A percentile compares a stretch with the other conserved stretches of the same genome.
Conservation (phyloP, 768 basidiomycete genomes). For the Serendipita vermifera region DNA sequence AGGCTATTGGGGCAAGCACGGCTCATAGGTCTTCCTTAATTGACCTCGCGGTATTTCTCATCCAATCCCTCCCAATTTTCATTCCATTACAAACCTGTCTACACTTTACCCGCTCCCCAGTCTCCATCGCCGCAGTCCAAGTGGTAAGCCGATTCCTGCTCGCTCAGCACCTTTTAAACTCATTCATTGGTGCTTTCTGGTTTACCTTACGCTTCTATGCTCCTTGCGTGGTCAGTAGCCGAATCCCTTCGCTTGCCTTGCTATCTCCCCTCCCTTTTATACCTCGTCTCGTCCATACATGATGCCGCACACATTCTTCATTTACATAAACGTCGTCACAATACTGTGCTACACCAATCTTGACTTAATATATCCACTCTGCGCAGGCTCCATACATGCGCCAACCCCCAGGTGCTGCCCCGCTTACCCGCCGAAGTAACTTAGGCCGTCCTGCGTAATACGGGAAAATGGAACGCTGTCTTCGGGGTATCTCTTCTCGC, state of each 20-base stretch:
- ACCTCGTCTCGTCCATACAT: conserved; percentile 28
- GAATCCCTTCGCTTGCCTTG: conserved; percentile 86
- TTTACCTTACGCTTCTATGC: conserved; percentile 82
- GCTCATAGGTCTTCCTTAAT: conserved; percentile 39
- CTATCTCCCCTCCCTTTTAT: conserved; percentile 60
- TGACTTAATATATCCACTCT: conserved; percentile 81
- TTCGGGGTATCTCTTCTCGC: not conserved
- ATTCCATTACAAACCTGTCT: conserved; percentile 73
- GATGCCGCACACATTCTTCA: not conserved
- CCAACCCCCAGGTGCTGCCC: conserved; percentile 42
- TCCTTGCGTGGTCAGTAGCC: conserved; percentile 82
- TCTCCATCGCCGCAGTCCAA: conserved; percentile 63
- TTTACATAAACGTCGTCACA: conserved; percentile 27
- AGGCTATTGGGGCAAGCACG: conserved; percentile 41
- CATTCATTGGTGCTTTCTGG: conserved; percentile 38
- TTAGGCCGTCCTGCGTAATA: not conserved
- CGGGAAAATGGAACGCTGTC: not conserved
- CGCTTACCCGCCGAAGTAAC: conserved; percentile 46
- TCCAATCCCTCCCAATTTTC: conserved; percentile 73
- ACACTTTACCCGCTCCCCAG: conserved; percentile 66
- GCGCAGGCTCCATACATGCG: conserved; percentile 82
- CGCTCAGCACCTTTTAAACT: conserved; percentile 69
- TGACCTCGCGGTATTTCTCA: conserved; percentile 47
- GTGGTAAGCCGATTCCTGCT: conserved; percentile 70
- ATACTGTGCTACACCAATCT: conserved; percentile 87